phyloP scores from a whole-genome alignment of 148 eudicot species.

The Polygonum aviculare region DNA sequence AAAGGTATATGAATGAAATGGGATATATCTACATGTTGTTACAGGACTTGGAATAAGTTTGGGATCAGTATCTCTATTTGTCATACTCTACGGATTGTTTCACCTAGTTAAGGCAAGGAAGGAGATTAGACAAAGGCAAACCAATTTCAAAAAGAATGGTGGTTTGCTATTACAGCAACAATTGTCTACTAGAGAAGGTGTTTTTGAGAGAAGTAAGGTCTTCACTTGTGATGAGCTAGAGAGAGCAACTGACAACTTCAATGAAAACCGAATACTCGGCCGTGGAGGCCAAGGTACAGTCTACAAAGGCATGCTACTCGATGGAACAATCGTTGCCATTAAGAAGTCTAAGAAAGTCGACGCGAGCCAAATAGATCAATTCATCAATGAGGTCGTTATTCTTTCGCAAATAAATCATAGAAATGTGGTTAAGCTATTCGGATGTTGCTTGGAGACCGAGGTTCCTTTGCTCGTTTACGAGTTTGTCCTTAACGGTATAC shows the following conservation, averaged over 20 bases:
- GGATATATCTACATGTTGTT: neutral
- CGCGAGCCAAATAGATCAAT: neutral
- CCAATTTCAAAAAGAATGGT: neutral
- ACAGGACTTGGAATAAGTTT: conserved; percentile 1
- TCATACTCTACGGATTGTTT: conserved; percentile 1
- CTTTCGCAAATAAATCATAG: conserved; percentile 3
- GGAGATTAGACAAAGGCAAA: neutral
- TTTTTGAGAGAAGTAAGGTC: neutral
- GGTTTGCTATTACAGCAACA: neutral
- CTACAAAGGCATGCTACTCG: conserved; percentile 1
- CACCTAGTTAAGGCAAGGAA: neutral
- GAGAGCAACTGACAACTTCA: neutral
- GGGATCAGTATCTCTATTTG: neutral
- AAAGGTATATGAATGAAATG: neutral
- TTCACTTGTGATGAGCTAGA: neutral
- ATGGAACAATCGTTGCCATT: neutral
- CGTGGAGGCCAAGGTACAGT: conserved; percentile 9
- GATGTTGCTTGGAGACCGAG: conserved; percentile 3
- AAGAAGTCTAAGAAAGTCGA: neutral
- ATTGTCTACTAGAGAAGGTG: neutral
- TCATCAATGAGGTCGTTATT: neutral
- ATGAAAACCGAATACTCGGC: neutral
- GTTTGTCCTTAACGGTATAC: neutral
- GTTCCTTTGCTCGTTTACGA: conserved; percentile 1
- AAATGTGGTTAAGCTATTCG: neutral